phyloP scores from a whole-genome alignment of 495 filamentous ascomycete species.

The Sphaerosporella brunnea region DNA sequence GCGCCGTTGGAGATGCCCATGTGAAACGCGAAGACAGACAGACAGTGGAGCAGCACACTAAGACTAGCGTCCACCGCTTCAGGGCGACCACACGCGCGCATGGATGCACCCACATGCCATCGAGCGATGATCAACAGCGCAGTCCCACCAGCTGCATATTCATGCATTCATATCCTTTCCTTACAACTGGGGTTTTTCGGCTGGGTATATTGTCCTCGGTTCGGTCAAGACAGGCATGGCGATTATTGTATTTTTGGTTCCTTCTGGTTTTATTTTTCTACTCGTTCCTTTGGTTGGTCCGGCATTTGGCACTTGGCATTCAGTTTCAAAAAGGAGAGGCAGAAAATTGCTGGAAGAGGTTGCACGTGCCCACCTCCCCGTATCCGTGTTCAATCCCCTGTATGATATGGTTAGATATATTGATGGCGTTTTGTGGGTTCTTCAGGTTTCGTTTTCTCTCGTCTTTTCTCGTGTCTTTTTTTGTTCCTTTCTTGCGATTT shows the following conservation, averaged over 20 bases:
- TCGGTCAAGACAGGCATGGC: conserved; percentile 22
- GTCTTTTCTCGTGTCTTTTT: no score
- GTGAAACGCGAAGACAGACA: no score
- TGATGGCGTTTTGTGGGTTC: no score
- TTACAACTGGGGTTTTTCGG: no score
- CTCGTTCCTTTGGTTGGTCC: not conserved
- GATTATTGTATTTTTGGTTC: conserved; percentile 9
- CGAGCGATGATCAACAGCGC: not conserved
- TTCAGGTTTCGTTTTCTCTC: no score
- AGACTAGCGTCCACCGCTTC: not conserved
- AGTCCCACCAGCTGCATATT: not conserved
- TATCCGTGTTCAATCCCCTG: no score
- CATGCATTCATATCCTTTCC: not conserved
- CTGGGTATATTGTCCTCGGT: conserved; percentile 11
- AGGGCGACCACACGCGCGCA: not conserved
- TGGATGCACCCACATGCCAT: not conserved
- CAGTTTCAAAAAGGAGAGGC: not conserved
- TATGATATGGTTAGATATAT: no score
- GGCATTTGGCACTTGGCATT: not conserved
- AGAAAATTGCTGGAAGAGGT: not conserved
- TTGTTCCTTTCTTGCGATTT: no score
- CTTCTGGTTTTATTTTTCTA: not conserved
- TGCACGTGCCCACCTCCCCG: no score
- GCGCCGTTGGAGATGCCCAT: no score
- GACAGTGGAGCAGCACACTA: no score